These are phyloP conservation scores for Talaromyces sp. DNA, from an alignment of 2,329 filamentous ascomycete species.

Conservation along the genomic window DNA sequence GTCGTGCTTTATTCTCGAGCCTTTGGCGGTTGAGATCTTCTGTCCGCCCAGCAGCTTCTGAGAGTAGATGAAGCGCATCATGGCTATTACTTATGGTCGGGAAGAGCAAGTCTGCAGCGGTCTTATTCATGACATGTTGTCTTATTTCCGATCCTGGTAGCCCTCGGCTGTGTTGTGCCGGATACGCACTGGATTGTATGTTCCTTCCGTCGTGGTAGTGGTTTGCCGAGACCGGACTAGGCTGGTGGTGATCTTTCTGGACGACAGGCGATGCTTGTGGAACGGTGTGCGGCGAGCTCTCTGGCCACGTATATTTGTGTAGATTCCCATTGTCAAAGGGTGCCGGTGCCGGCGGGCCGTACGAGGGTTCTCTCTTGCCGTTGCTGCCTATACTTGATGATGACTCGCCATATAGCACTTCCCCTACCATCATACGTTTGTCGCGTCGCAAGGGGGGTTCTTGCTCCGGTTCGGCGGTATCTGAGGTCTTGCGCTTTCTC, in stretches of 20 bases:
- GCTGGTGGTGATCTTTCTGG: slow-evolving; percentile 27
- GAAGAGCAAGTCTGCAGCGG: slow-evolving; percentile 57
- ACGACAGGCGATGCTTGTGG: slow-evolving; percentile 22
- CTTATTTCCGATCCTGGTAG: slow-evolving; percentile 30
- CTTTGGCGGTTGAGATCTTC: slow-evolving; percentile 49
- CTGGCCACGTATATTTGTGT: slow-evolving; percentile 31
- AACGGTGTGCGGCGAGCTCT: slow-evolving; percentile 23
- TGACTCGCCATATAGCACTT: slow-evolving; percentile 34
- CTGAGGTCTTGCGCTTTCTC: slow-evolving; percentile 75
- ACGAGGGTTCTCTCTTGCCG: slow-evolving; percentile 24
- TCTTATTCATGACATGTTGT: slow-evolving; percentile 57
- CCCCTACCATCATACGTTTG: slow-evolving; percentile 52
- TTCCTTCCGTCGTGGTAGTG: slow-evolving; percentile 29
- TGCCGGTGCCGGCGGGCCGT: slow-evolving; percentile 25
- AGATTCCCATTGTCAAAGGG: slow-evolving; percentile 25
- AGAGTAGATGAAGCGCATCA: slow-evolving; percentile 85
- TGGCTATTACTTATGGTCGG: slow-evolving; percentile 82
- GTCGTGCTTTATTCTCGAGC: slow-evolving; percentile 44
- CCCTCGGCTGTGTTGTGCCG: slow-evolving; percentile 31
- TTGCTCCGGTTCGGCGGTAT: slow-evolving; percentile 42
- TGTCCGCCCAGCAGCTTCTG: slow-evolving; percentile 68
- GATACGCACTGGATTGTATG: slow-evolving; percentile 25
- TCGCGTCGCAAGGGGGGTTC: slow-evolving; percentile 42
- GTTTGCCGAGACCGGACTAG: slow-evolving; percentile 26
- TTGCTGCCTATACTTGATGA: slow-evolving; percentile 22